A percentile compares a stretch with the other conserved stretches of the same genome.
Conservation (phyloP, 495 filamentous ascomycete species). For the Chaetomium fimeti region DNA sequence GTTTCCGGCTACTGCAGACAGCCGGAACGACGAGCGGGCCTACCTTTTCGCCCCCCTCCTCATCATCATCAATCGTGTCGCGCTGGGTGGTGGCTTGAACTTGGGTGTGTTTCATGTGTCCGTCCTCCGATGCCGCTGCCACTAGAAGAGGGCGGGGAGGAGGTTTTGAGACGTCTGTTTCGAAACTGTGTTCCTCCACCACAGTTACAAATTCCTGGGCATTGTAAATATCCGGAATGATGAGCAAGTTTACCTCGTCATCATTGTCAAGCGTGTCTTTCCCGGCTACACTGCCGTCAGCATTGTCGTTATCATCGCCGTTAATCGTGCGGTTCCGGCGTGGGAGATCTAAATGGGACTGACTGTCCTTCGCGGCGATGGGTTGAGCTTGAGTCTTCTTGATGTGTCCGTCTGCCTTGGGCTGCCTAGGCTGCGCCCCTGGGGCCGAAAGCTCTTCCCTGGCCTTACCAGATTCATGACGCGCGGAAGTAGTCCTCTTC, state of each 20-base stretch:
- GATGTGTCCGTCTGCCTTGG: neutral
- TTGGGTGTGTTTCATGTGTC: too few species aligned
- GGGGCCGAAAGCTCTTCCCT: neutral
- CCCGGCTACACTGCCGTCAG: too few species aligned
- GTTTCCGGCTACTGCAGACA: too few species aligned
- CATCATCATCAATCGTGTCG: neutral
- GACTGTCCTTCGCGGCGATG: neutral
- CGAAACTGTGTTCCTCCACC: neutral
- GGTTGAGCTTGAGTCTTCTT: neutral
- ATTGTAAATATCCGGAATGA: neutral
- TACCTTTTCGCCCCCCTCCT: neutral
- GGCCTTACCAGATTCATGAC: too few species aligned
- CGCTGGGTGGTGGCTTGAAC: too few species aligned
- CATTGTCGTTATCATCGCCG: too few species aligned
- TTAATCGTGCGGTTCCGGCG: too few species aligned
- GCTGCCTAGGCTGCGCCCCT: neutral
- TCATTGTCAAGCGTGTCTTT: neutral
- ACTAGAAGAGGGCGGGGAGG: too few species aligned
- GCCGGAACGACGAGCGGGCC: too few species aligned
- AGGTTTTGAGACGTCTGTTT: neutral
- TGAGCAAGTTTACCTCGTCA: conserved; percentile 1
- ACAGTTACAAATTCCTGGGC: neutral
- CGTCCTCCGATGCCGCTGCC: too few species aligned
- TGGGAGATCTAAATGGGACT: neutral
- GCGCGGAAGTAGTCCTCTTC: neutral